Conservation (phyloP, 2,329 filamentous ascomycete genomes). For the Fusarium sp. region DNA sequence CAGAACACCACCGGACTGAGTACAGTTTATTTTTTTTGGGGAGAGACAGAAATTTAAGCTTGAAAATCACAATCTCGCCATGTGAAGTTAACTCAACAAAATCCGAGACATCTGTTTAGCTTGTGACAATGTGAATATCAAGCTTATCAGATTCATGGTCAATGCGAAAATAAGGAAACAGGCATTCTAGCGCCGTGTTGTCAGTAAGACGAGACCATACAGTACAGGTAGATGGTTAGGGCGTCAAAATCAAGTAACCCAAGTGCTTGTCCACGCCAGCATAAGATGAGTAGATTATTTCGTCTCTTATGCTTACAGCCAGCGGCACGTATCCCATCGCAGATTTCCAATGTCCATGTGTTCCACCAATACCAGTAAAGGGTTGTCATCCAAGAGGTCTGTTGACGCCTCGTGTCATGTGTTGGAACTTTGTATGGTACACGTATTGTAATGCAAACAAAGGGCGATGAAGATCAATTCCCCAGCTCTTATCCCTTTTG, state of each 20-base stretch:
- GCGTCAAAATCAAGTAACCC: background rate
- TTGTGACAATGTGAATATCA: background rate
- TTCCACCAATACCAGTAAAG: constrained; percentile 14
- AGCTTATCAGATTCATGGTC: background rate
- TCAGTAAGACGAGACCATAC: background rate
- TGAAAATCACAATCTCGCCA: constrained; percentile 19
- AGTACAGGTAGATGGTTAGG: background rate
- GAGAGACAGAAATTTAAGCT: constrained; percentile 19
- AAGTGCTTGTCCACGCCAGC: background rate
- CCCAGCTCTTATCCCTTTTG: constrained; percentile 13
- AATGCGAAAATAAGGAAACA: background rate
- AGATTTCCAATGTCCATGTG: constrained; percentile 13
- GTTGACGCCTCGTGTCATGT: constrained; percentile 38
- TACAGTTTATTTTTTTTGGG: background rate
- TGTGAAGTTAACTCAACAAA: background rate
- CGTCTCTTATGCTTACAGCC: background rate
- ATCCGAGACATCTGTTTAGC: background rate
- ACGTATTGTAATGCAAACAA: constrained; percentile 1
- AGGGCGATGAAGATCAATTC: constrained; percentile 29
- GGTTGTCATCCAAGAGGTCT: constrained; percentile 11
- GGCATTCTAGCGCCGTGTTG: background rate
- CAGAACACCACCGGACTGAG: constrained; percentile 18
- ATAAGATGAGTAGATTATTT: background rate
- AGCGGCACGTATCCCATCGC: constrained; percentile 7
- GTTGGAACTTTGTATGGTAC: constrained; percentile 16